These are phyloP conservation scores for Phycomyces nitens DNA, from an alignment of 192 early-diverging fungal genomes.

Conservation along the genomic window DNA sequence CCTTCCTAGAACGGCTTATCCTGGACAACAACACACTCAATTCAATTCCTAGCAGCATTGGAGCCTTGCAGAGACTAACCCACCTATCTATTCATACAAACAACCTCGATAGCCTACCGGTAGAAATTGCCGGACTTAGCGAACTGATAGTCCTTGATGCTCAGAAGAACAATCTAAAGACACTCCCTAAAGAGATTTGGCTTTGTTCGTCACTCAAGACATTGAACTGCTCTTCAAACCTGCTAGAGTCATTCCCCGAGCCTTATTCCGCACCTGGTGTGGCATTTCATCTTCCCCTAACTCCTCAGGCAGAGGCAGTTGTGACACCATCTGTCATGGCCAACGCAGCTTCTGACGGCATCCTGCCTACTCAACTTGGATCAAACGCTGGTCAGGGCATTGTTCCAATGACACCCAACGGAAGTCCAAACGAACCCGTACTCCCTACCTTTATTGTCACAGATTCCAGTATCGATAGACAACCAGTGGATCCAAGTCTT, in stretches of 20 bases:
- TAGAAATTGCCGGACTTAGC: constrained; percentile 62
- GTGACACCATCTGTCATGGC: constrained; percentile 44
- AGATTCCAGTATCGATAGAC: background rate
- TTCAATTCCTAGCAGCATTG: constrained; percentile 60
- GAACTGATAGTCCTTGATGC: constrained; percentile 63
- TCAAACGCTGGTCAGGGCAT: constrained; percentile 40
- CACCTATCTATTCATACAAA: constrained; percentile 68
- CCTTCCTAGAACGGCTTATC: constrained; percentile 52
- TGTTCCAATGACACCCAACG: constrained; percentile 15
- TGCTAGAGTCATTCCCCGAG: constrained; percentile 76
- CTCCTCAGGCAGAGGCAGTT: constrained; percentile 38
- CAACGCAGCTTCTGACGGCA: constrained; percentile 42
- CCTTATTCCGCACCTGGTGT: constrained; percentile 46
- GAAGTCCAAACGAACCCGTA: background rate
- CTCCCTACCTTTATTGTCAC: background rate
- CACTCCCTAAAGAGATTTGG: constrained; percentile 77
- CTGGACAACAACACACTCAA: constrained; percentile 72
- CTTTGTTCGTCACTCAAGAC: constrained; percentile 58
- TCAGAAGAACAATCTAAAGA: constrained; percentile 73
- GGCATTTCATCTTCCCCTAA: constrained; percentile 39
- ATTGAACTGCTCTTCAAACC: constrained; percentile 81
- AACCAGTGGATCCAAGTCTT: background rate
- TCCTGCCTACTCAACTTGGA: constrained; percentile 33
- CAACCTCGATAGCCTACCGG: constrained; percentile 60
- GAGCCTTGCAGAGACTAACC: constrained; percentile 48